Conservation (phyloP, 2,329 filamentous ascomycete species). For the Catunica adiposa region DNA sequence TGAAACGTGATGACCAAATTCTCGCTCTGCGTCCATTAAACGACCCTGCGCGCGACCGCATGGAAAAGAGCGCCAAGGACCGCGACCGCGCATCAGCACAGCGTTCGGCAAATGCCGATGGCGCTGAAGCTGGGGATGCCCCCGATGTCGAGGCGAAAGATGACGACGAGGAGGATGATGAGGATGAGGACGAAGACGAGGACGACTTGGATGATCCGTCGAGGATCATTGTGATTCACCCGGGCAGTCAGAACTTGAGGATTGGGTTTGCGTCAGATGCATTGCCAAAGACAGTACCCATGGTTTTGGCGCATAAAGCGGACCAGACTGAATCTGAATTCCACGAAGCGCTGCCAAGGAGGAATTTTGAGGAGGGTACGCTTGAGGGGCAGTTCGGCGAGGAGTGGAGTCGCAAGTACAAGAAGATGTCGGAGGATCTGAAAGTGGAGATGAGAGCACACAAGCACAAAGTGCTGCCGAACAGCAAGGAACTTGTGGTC, state of each 20-base stretch:
- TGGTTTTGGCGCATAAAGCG: constrained; percentile 72
- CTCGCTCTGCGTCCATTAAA: constrained; percentile 75
- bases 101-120: constrained; percentile 26
- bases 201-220: constrained; percentile 49
- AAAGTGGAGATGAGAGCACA: constrained; percentile 83
- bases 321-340: constrained; percentile 69
- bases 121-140: constrained; percentile 37
- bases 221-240: constrained; percentile 86
- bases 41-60: constrained; percentile 68
- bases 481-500: constrained; percentile 86
- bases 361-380: constrained; percentile 44
- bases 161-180: constrained; percentile 30
- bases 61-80: constrained; percentile 76
- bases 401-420: constrained; percentile 60
- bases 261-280: constrained; percentile 94
- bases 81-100: constrained; percentile 63
- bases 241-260: constrained; percentile 85
- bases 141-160: constrained; percentile 26
- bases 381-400: constrained; percentile 74
- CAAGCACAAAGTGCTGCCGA: constrained; percentile 89
- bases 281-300: constrained; percentile 82
- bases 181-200: constrained; percentile 36
- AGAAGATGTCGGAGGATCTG: constrained; percentile 68
- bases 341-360: constrained; percentile 58
- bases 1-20: constrained; percentile 95